phyloP scores from a whole-genome alignment of 163 green algal genomes.

The Smithsoniella earleae region DNA sequence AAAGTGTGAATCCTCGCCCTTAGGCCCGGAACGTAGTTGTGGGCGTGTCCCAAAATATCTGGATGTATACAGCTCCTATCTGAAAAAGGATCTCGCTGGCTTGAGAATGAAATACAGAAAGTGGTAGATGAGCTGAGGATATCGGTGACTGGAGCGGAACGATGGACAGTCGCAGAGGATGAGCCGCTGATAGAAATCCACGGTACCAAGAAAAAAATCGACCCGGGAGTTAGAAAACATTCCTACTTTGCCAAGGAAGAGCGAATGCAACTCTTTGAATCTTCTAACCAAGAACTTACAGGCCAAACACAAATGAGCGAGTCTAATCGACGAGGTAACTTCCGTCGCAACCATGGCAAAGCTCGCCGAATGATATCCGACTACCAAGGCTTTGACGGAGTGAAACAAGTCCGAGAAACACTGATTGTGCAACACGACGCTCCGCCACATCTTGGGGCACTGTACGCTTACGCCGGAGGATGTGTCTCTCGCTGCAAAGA shows the following conservation, averaged over 20 bases:
- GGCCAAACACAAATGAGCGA: not conserved
- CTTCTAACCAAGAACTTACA: too few species aligned
- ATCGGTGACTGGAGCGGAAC: not conserved
- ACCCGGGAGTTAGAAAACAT: not conserved
- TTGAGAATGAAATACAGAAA: not conserved
- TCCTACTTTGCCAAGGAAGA: constrained; percentile 22
- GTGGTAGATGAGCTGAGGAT: not conserved
- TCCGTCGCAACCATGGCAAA: not conserved
- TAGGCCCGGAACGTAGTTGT: not conserved
- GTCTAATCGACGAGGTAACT: not conserved
- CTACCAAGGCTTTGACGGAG: not conserved
- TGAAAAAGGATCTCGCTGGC: constrained; percentile 1
- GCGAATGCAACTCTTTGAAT: not conserved
- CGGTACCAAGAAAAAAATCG: not conserved
- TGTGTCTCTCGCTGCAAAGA: constrained; percentile 18
- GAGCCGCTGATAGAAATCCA: not conserved
- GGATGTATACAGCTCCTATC: not conserved
- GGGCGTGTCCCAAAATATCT: not conserved
- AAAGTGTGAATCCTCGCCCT: not conserved
- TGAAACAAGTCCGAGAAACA: not conserved
- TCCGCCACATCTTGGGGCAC: not conserved
- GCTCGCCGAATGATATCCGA: not conserved
- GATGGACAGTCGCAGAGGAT: constrained; percentile 9
- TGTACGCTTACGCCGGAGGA: constrained; percentile 8
- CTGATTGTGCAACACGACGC: constrained; percentile 20